Evolutionary conservation across 306 rosid genomes (phyloP).

Genomic region (Sesbania bispinosa): DNA sequence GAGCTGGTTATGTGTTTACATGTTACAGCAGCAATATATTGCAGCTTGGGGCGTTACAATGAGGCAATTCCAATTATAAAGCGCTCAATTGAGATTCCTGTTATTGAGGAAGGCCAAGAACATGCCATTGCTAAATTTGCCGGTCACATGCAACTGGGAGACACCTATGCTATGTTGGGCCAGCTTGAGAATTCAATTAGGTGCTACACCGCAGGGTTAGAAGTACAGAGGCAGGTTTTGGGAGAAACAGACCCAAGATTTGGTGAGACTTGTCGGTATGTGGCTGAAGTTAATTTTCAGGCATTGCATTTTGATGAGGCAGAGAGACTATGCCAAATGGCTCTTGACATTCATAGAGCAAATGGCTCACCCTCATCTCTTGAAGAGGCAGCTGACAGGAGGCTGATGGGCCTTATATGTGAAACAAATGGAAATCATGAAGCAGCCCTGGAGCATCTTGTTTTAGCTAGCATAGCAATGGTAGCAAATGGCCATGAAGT

Average conservation of each 20-base stretch:
- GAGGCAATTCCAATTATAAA: constrained; percentile 78
- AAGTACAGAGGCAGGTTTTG: constrained; percentile 67
- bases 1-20: constrained; percentile 89
- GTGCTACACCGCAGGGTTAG: constrained; percentile 75
- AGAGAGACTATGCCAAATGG: constrained; percentile 75
- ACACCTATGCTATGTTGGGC: constrained; percentile 83
- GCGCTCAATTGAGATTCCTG: constrained; percentile 68
- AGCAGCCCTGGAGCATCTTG: constrained; percentile 88
- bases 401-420: constrained; percentile 94
- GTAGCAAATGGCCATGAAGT: constrained; percentile 77
- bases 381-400: constrained; percentile 92
- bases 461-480: constrained; percentile 89
- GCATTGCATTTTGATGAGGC: constrained; percentile 84
- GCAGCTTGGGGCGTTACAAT: constrained; percentile 59
- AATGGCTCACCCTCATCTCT: constrained; percentile 65
- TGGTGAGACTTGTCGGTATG: constrained; percentile 85
- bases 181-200: constrained; percentile 77
- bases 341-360: constrained; percentile 76
- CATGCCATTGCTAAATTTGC: constrained; percentile 86
- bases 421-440: constrained; percentile 89
- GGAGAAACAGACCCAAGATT: constrained; percentile 83
- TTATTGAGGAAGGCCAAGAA: constrained; percentile 58
- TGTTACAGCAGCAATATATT: constrained; percentile 78
- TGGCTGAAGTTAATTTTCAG: constrained; percentile 94
- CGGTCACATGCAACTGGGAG: constrained; percentile 94